Evolutionary conservation across 306 rosid species (phyloP).

Genomic region (Citrullus amarus): DNA sequence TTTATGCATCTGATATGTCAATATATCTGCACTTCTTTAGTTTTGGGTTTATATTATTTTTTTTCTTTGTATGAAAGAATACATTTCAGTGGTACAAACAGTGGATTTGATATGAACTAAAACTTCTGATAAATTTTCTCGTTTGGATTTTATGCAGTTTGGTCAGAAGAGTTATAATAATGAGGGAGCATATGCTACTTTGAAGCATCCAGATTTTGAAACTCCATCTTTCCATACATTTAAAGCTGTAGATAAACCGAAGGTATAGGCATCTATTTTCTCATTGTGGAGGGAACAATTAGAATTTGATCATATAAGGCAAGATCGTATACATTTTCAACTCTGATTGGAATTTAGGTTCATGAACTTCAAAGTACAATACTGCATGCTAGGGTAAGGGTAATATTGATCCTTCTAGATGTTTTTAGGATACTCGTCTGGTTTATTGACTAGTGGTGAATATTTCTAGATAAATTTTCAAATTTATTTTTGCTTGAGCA

Average conservation of each 20-base stretch:
- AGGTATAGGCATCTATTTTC: slow-evolving; percentile 24
- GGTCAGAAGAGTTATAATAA: slow-evolving; percentile 52
- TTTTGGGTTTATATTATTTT: not conserved
- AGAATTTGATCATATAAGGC: not conserved
- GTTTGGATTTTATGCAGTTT: slow-evolving; percentile 32
- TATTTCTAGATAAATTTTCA: not conserved
- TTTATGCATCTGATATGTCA: not conserved
- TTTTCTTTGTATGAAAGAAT: not conserved
- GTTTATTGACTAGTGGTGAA: not conserved
- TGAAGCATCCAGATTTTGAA: slow-evolving; percentile 57
- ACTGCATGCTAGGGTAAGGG: not conserved
- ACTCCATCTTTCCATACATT: slow-evolving; percentile 64
- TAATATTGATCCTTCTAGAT: not conserved
- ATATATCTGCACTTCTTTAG: not conserved
- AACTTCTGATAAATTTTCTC: slow-evolving; percentile 10
- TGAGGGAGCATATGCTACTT: slow-evolving; percentile 72
- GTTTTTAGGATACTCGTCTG: not conserved
- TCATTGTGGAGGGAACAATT: slow-evolving; percentile 1
- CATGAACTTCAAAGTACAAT: not conserved
- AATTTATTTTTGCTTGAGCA: not conserved
- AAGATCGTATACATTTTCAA: not conserved
- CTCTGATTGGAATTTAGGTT: slow-evolving; percentile 1
- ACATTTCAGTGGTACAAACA: not conserved
- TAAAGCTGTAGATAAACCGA: slow-evolving; percentile 51
- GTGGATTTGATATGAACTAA: not conserved